Conservation (phyloP, 2,329 filamentous ascomycete genomes). For the Alternaria solani region DNA sequence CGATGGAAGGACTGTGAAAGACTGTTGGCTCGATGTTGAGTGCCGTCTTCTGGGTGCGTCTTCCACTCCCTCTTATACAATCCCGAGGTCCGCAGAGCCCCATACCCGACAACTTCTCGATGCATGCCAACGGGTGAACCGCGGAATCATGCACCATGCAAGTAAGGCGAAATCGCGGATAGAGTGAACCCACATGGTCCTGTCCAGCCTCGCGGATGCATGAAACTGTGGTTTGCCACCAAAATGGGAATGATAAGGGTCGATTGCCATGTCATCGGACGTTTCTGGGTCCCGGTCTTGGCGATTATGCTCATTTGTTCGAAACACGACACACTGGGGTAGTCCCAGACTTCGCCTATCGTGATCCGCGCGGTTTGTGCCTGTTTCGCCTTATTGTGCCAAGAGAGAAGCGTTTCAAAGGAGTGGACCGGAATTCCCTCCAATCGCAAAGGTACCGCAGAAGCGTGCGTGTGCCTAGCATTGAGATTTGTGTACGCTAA, state of each 20-base stretch:
- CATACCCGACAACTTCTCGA: constrained; percentile 1
- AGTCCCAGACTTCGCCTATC: constrained; percentile 19
- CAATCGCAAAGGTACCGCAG: neutral
- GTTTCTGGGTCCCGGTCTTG: constrained; percentile 6
- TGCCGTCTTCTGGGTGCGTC: constrained; percentile 16
- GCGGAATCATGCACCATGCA: neutral
- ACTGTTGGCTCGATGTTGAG: constrained; percentile 30
- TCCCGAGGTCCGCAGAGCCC: neutral
- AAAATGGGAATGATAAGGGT: constrained; percentile 12
- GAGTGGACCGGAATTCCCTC: constrained; percentile 8
- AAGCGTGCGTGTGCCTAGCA: neutral
- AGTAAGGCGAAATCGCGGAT: constrained; percentile 6
- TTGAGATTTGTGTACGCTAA: neutral
- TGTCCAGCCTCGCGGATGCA: constrained; percentile 4
- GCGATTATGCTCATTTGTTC: constrained; percentile 24
- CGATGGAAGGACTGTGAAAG: constrained; percentile 16
- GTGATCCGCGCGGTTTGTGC: constrained; percentile 5
- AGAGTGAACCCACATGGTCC: constrained; percentile 13
- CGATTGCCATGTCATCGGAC: constrained; percentile 18
- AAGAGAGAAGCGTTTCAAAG: constrained; percentile 15
- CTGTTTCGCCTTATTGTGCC: constrained; percentile 10
- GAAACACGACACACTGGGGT: constrained; percentile 25
- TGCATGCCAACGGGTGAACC: neutral
- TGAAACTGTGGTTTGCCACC: constrained; percentile 19
- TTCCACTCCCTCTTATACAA: constrained; percentile 22